Evolutionary conservation across 306 rosid species (phyloP), one percentile per base, ranked within the genome.

Genomic region (Malus fusca): DNA sequence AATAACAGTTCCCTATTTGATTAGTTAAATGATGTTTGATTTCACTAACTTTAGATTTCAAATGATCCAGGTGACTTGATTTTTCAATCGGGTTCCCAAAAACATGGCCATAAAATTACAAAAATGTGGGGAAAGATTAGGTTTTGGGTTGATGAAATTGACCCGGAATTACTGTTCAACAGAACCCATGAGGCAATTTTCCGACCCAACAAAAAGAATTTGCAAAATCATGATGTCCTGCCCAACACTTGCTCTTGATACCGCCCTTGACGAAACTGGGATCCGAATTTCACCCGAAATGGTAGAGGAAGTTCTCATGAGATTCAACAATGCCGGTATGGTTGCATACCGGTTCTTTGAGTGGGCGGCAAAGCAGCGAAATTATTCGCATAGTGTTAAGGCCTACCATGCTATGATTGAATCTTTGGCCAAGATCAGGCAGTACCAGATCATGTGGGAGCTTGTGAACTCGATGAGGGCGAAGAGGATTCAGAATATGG

Each of bases 371-470:
- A 88, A 79, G 81, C 97, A 91, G 75, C 68, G 84, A 59, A 82
- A 76, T 73, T 89, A 85, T 71, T 69, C 60, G 4, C 98, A 89
- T 75, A 84, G 85, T 30, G 65, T 90, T 19, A 83, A 70, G 60
- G 96, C 98, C 2, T 90, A 94, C 77, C 98, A 94, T 76, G 82
- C 90, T 60, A 80, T 88, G 91, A 92, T 94, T 0, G 88, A 80
- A 55, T 92, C 96, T 76, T 77, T 94, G 80, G 93, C 95, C 4
- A 94, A 81, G 84, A 92, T 92, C 72, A 85, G 97, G 66, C 97
- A 94, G 86, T 94, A 88, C 81, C 88, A 85, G 84, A 82, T 94
- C 61, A 77, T 85, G 88, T 94, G 97, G 98, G 98, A 94, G 66
- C 79, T 94, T 69, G 96, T 92, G 77, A 89, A 80, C 72, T 61